Base-by-base conservation (phyloP, 108 stramenopile genomes). In the Licmophora abbreviata region DNA sequence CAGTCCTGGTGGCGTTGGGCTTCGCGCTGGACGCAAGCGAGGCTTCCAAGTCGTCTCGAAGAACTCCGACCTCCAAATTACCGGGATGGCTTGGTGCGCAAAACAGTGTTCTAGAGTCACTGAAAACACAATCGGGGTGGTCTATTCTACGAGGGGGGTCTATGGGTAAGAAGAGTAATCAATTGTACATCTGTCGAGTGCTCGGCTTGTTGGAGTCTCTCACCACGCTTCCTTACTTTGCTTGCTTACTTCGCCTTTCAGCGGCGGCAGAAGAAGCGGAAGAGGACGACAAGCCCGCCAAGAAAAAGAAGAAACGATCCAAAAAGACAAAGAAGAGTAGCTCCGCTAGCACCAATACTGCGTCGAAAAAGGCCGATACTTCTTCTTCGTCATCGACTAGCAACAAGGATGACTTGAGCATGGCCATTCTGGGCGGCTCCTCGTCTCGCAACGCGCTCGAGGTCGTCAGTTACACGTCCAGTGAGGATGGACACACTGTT, bases 401-500 rank as follows among this genome's bases (percentile, higher is more conserved):
- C n/a, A 23, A 25, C n/a, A 42, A 66, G 18, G 43, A 40, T 21
- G 83, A 89, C 54, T 55, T 85, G 30, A 74, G 82, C 25, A 56
- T 63, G 44, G 84, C 82, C 10, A 83, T 90, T 59, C 53, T 85
- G 21, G 69, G 59, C 30, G 58, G 68, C 29, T 60, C 68, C 12
- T 25, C 50, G 6, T 63, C 42, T 28, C 58, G 75, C 40, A 81
- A 81, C 52, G 58, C 84, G 22, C 77, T 90, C 74, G 40, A 73
- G 42, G 84, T 86, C 5, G 83, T 81, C 49, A 61, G 67, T 21
- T 81, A 90, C 54, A 50, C 64, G 28, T 48, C 51, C 42, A 64
- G 61, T 11, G 74, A 82, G 31, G 77, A 77, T 53, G 90, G 90
- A 10, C 90, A 92, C 56, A 71, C 80, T 20, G 78, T 92, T 28